A percentile compares a stretch with the other conserved stretches of the same genome.
These are phyloP conservation scores for Sarocladiaceae sp. DNA, from an alignment of 2,329 filamentous ascomycete genomes.

Conservation along the genomic window DNA sequence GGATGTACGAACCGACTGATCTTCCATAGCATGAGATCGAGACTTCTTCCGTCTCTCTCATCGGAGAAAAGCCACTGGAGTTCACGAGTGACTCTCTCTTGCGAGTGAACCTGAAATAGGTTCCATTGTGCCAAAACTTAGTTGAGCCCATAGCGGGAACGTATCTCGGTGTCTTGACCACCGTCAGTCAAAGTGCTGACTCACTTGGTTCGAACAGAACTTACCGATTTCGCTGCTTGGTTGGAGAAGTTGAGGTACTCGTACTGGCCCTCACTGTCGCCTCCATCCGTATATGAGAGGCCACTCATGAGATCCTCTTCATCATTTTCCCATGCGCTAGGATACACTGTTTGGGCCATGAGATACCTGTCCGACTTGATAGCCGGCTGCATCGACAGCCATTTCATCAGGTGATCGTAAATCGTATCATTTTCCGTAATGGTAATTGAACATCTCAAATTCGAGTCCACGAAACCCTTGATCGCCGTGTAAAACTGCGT, in stretches of 20 bases:
- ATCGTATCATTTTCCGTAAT: slow-evolving; percentile 54
- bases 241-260: slow-evolving; percentile 56
- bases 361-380: slow-evolving; percentile 48
- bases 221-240: slow-evolving; percentile 47
- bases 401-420: slow-evolving; percentile 54
- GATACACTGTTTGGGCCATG: slow-evolving; percentile 51
- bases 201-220: slow-evolving; percentile 15
- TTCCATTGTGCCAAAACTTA: slow-evolving; percentile 49
- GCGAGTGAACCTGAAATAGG: slow-evolving; percentile 44
- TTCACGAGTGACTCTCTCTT: slow-evolving; percentile 38
- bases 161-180: slow-evolving; percentile 41
- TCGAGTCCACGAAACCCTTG: slow-evolving; percentile 32
- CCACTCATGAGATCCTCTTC: slow-evolving; percentile 37
- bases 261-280: slow-evolving; percentile 29
- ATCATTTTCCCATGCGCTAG: slow-evolving; percentile 53
- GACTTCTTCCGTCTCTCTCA: slow-evolving; percentile 49
- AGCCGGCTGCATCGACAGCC: slow-evolving; percentile 48
- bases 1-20: slow-evolving; percentile 23
- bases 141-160: slow-evolving; percentile 51
- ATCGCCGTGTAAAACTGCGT: slow-evolving; percentile 30
- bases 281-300: slow-evolving; percentile 32
- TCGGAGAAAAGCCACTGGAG: slow-evolving; percentile 26
- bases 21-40: slow-evolving; percentile 53
- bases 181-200: background rate
- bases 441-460: slow-evolving; percentile 49